Evolutionary conservation across 495 filamentous ascomycete genomes (phyloP).

Genomic region (Aspergillus baeticus): DNA sequence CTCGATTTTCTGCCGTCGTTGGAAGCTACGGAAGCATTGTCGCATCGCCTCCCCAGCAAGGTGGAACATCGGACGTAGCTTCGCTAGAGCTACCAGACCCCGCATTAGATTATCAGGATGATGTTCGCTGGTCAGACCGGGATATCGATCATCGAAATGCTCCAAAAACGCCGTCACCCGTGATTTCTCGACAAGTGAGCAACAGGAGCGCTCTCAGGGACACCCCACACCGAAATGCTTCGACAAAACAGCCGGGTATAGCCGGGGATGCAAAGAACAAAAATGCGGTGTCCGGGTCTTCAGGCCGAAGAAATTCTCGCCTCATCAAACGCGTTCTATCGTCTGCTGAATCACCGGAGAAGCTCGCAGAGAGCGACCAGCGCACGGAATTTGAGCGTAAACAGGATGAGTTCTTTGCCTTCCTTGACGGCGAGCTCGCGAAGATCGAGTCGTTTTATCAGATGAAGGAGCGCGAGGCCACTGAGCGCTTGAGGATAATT

Average conservation of each 20-base stretch:
- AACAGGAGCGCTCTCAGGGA: slow-evolving; percentile 10
- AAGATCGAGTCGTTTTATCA: slow-evolving; percentile 88
- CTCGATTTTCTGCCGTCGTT: slow-evolving; percentile 35
- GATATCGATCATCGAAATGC: slow-evolving; percentile 9
- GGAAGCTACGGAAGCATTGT: slow-evolving; percentile 76
- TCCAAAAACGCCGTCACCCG: slow-evolving; percentile 29
- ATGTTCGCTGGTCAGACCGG: slow-evolving; percentile 26
- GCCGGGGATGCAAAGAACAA: slow-evolving; percentile 12
- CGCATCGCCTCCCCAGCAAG: slow-evolving; percentile 54
- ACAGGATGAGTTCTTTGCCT: slow-evolving; percentile 75
- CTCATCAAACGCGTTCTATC: slow-evolving; percentile 41
- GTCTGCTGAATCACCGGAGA: slow-evolving; percentile 27
- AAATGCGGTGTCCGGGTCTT: slow-evolving; percentile 17
- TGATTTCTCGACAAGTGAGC: slow-evolving; percentile 25
- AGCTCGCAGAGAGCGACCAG: slow-evolving; percentile 35
- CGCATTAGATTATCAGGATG: slow-evolving; percentile 54
- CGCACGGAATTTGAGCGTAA: slow-evolving; percentile 54
- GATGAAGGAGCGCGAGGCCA: slow-evolving; percentile 77
- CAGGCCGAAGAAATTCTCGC: slow-evolving; percentile 26
- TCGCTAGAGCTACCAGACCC: slow-evolving; percentile 72
- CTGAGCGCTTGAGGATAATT: slow-evolving; percentile 63
- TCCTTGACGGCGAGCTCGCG: slow-evolving; percentile 73
- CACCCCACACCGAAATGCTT: slow-evolving; percentile 10
- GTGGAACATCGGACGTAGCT: slow-evolving; percentile 38
- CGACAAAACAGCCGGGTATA: slow-evolving; percentile 13